phyloP scores from a whole-genome alignment of 768 basidiomycete genomes.

The Collybiopsis luxurians region DNA sequence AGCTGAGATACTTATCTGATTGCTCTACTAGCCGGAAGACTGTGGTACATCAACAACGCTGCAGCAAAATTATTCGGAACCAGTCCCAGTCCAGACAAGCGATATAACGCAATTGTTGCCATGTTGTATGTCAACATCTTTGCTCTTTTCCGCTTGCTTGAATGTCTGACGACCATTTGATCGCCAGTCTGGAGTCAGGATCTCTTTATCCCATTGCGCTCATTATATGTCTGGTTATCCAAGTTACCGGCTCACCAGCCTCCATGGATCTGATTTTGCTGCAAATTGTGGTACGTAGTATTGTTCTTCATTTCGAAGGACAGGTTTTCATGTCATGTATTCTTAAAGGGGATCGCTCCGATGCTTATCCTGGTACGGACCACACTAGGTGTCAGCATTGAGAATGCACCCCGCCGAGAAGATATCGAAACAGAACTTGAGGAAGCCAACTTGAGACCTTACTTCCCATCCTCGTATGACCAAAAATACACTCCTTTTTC shows the following conservation, averaged over 20 bases:
- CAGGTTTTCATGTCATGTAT: background rate
- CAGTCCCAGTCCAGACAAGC: background rate
- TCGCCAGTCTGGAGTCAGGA: constrained; percentile 2
- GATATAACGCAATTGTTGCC: background rate
- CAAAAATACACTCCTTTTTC: too few relatives aligned
- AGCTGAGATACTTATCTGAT: background rate
- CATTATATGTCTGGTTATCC: constrained; percentile 2
- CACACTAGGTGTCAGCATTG: background rate
- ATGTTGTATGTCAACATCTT: constrained; percentile 5
- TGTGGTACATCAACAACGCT: constrained; percentile 2
- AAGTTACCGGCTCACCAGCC: constrained; percentile 1
- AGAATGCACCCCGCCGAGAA: background rate
- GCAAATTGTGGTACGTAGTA: background rate
- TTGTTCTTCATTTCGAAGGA: background rate
- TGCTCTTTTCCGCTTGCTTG: background rate
- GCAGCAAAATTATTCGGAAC: background rate
- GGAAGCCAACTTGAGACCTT: background rate
- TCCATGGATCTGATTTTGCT: background rate
- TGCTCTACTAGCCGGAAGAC: background rate
- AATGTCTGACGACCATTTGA: background rate
- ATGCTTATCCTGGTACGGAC: constrained; percentile 2
- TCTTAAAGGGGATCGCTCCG: background rate
- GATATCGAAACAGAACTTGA: constrained; percentile 1
- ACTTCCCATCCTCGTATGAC: too few relatives aligned
- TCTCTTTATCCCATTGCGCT: constrained; percentile 3